Evolutionary conservation across 345 rosid genomes (phyloP).

Genomic region (Limnanthes douglasii): DNA sequence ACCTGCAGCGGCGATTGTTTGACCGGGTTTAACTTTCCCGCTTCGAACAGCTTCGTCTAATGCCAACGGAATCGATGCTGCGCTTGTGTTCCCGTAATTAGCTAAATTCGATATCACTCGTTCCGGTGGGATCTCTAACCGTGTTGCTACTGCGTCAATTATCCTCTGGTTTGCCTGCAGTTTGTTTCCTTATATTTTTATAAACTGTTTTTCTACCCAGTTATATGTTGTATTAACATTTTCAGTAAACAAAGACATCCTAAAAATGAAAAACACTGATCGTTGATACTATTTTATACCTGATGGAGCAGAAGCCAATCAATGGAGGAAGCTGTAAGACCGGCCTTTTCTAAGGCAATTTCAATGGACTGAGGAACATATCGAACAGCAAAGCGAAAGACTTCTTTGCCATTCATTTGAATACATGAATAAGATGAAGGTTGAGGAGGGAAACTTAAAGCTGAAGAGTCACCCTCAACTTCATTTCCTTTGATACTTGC

Average conservation of each 20-base stretch:
- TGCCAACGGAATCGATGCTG: constrained; percentile 88
- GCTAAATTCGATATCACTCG: constrained; percentile 73
- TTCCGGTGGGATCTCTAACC: constrained; percentile 66
- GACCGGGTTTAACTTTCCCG: constrained; percentile 74
- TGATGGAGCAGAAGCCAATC: constrained; percentile 96
- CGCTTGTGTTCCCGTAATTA: constrained; percentile 84
- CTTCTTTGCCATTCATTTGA: constrained; percentile 92
- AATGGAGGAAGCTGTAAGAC: constrained; percentile 47
- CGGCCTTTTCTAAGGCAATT: constrained; percentile 63
- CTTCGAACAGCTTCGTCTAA: constrained; percentile 84
- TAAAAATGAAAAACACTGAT: background rate
- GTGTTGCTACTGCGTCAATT: constrained; percentile 76
- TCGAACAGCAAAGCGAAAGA: constrained; percentile 76
- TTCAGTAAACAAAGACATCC: background rate
- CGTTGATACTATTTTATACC: constrained; percentile 29
- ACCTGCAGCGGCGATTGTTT: constrained; percentile 67
- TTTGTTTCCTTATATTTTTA: too few species aligned
- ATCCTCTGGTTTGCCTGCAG: constrained; percentile 97
- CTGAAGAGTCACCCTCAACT: constrained; percentile 35
- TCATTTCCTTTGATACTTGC: constrained; percentile 28
- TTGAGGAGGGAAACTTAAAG: constrained; percentile 43
- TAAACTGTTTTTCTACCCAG: background rate
- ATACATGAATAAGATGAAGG: constrained; percentile 45
- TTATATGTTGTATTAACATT: too few species aligned
- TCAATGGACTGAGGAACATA: constrained; percentile 79